Percentiles rank a stretch among this genome's conserved stretches.
phyloP scores from a whole-genome alignment of 1,284 basidiomycete genomes.

The Cryptococcus sp. region DNA sequence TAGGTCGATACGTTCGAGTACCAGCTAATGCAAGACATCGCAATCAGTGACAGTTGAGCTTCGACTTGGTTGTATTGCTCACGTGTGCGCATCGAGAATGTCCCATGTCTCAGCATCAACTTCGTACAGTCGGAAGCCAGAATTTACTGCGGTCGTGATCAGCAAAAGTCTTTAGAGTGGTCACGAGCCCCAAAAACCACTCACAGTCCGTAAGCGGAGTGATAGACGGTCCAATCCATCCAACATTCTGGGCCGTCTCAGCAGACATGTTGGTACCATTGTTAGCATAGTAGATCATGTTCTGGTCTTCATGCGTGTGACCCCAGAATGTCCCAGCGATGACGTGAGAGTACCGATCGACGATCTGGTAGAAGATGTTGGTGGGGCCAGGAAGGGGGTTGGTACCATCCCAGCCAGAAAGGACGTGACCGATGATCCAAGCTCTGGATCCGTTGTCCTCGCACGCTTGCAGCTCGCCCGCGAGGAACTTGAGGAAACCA shows the following conservation, averaged over 20 bases:
- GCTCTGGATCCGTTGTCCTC: slow-evolving; percentile 71
- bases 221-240: slow-evolving; percentile 65
- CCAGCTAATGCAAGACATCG: slow-evolving; percentile 57
- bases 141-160: slow-evolving; percentile 55
- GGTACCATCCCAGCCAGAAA: slow-evolving; percentile 71
- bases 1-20: slow-evolving; percentile 63
- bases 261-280: slow-evolving; percentile 66
- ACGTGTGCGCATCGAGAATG: slow-evolving; percentile 71
- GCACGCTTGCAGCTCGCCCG: slow-evolving; percentile 75
- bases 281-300: slow-evolving; percentile 74
- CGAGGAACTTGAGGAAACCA: slow-evolving; percentile 74
- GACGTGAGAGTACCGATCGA: slow-evolving; percentile 77
- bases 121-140: slow-evolving; percentile 66
- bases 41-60: not conserved
- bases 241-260: slow-evolving; percentile 59
- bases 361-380: slow-evolving; percentile 56
- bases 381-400: slow-evolving; percentile 60
- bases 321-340: slow-evolving; percentile 80
- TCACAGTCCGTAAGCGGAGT: slow-evolving; percentile 68
- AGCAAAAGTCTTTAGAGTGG: not conserved
- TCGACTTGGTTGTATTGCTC: slow-evolving; percentile 28
- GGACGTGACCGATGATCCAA: slow-evolving; percentile 78
- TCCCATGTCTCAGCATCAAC: slow-evolving; percentile 64
- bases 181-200: not conserved
- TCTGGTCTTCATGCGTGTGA: slow-evolving; percentile 77